Conservation (phyloP, 2,329 filamentous ascomycete genomes). For the Myotisia sp. region DNA sequence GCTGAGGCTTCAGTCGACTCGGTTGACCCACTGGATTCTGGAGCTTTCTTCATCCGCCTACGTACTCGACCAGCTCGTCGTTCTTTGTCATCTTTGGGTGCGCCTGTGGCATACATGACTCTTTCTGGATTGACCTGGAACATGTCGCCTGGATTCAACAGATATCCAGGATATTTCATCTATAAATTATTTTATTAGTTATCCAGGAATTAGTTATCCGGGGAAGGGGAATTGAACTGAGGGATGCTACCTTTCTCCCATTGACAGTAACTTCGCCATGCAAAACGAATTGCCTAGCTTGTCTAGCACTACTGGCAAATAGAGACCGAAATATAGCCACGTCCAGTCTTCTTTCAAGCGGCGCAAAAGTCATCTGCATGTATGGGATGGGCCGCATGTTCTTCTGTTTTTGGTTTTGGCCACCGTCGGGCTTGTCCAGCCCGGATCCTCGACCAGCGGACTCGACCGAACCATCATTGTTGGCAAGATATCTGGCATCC, state of each 20-base stretch:
- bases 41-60: slow-evolving; percentile 11
- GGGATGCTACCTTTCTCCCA: slow-evolving; percentile 61
- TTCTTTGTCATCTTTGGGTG: slow-evolving; percentile 43
- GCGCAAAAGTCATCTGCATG: slow-evolving; percentile 91
- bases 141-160: slow-evolving; percentile 93
- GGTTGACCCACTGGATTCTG: slow-evolving; percentile 15
- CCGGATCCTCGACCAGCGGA: slow-evolving; percentile 76
- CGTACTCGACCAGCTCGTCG: slow-evolving; percentile 24
- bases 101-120: slow-evolving; percentile 77
- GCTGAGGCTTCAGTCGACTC: slow-evolving; percentile 19
- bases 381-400: slow-evolving; percentile 43
- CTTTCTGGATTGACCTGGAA: slow-evolving; percentile 87
- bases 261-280: slow-evolving; percentile 93
- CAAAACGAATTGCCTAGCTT: slow-evolving; percentile 86
- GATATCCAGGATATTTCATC: slow-evolving; percentile 87
- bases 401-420: slow-evolving; percentile 36
- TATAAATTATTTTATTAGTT: slow-evolving; percentile 24
- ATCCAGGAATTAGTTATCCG: background rate
- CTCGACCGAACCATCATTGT: slow-evolving; percentile 66
- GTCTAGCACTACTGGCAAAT: slow-evolving; percentile 84
- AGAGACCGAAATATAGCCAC: slow-evolving; percentile 87
- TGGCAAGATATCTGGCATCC: slow-evolving; percentile 64
- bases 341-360: slow-evolving; percentile 78
- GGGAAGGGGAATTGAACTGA: background rate
- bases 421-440: slow-evolving; percentile 23